A percentile compares a stretch with the other conserved stretches of the same genome.
Conservation (phyloP, 495 filamentous ascomycete genomes). For the Aspergillus panamensis region DNA sequence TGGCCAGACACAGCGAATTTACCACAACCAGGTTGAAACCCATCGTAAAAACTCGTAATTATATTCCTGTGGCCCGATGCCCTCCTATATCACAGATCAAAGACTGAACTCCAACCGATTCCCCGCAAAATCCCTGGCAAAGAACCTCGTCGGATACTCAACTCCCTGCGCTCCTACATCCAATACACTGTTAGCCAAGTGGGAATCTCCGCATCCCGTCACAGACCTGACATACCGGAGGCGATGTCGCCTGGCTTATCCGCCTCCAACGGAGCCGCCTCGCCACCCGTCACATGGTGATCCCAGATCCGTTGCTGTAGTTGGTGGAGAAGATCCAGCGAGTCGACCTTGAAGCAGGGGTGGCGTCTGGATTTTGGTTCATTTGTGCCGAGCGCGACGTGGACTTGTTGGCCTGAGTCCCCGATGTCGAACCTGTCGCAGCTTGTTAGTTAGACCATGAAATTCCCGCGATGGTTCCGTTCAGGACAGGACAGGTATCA, state of each 20-base stretch:
- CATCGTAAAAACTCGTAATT: no score
- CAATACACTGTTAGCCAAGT: no score
- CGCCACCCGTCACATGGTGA: constrained; percentile 48
- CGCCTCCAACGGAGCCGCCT: constrained; percentile 47
- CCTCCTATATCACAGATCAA: neutral
- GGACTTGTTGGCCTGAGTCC: constrained; percentile 55
- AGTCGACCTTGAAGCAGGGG: constrained; percentile 54
- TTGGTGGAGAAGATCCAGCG: constrained; percentile 40
- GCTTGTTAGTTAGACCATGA: neutral
- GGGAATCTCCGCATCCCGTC: neutral
- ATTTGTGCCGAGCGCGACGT: constrained; percentile 51
- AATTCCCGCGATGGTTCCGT: neutral
- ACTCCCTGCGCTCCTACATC: constrained; percentile 47
- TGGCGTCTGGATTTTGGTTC: constrained; percentile 47
- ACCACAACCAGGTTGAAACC: no score
- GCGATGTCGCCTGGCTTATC: constrained; percentile 53
- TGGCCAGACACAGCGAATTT: no score
- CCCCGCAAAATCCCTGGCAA: constrained; percentile 60
- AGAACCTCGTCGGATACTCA: constrained; percentile 59
- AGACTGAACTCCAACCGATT: constrained; percentile 60
- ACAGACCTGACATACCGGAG: constrained; percentile 41
- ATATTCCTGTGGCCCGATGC: no score
- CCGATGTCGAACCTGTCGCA: constrained; percentile 48
- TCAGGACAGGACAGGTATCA: no score
- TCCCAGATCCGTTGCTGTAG: constrained; percentile 51